Evolutionary conservation across 371 early-diverging fungal genomes (phyloP).

Genomic region (Spiromyces aspiralis): DNA sequence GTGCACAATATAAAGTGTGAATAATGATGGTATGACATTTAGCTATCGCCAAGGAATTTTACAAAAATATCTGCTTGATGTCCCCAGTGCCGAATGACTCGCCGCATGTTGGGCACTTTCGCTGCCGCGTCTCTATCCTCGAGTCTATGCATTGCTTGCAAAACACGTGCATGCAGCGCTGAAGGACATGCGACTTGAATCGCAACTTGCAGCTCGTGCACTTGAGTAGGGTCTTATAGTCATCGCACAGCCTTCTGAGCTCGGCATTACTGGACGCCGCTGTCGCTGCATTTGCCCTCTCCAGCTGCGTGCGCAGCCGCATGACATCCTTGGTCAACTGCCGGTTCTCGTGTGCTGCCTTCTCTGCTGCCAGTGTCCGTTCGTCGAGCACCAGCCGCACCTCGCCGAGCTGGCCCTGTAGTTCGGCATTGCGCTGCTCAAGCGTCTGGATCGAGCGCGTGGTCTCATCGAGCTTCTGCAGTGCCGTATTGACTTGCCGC

Average conservation of each 20-base stretch:
- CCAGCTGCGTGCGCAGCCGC: constrained; percentile 33
- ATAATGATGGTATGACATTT: too few species aligned
- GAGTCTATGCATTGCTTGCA: constrained; percentile 90
- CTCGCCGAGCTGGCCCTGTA: constrained; percentile 35
- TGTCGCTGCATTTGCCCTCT: constrained; percentile 8
- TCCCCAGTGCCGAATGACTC: constrained; percentile 84
- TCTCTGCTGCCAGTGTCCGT: constrained; percentile 34
- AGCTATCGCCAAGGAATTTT: too few species aligned
- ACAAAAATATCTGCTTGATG: constrained; percentile 78
- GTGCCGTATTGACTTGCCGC: constrained; percentile 15
- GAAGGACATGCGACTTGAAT: constrained; percentile 69
- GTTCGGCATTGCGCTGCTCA: constrained; percentile 23
- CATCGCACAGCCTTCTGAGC: constrained; percentile 28
- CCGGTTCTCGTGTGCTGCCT: constrained; percentile 34
- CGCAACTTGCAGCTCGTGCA: constrained; percentile 73
- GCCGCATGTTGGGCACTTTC: constrained; percentile 97
- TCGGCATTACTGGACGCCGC: constrained; percentile 20
- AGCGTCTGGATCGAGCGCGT: constrained; percentile 9
- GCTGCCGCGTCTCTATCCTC: constrained; percentile 77
- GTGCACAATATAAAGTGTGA: too few species aligned
- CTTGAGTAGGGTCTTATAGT: constrained; percentile 53
- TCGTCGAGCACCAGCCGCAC: constrained; percentile 35
- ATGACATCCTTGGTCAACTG: constrained; percentile 38
- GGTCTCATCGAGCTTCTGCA: constrained; percentile 17
- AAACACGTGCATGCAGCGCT: constrained; percentile 92